A percentile compares a stretch with the other conserved stretches of the same genome.
Evolutionary conservation across 345 rosid species (phyloP).

Genomic region (Citrus mangshanensis): DNA sequence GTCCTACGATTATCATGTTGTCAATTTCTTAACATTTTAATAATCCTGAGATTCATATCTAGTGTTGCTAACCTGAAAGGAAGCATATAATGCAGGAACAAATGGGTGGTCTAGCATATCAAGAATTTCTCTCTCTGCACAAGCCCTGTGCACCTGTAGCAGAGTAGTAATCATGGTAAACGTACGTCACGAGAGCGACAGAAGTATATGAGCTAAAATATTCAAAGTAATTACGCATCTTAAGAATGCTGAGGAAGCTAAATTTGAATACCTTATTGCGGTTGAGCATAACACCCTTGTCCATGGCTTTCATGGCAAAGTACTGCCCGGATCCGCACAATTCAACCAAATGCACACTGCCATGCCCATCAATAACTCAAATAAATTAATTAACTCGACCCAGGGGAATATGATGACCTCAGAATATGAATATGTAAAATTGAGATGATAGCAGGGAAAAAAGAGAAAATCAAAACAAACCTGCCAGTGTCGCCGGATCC

Average conservation of each 20-base stretch:
- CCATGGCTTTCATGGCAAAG: conserved; percentile 99
- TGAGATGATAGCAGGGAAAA: background rate
- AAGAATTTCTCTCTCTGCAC: conserved; percentile 93
- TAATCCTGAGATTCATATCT: background rate
- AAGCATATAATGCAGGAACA: conserved; percentile 96
- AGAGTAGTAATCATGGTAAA: conserved; percentile 3
- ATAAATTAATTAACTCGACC: background rate
- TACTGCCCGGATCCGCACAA: conserved; percentile 61
- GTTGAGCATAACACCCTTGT: conserved; percentile 83
- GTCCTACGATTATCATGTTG: background rate
- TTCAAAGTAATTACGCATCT: background rate
- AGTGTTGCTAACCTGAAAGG: conserved; percentile 68
- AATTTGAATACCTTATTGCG: conserved; percentile 68
- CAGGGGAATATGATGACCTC: no score
- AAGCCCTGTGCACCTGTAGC: conserved; percentile 89
- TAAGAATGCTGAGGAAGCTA: background rate
- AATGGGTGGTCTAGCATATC: conserved; percentile 97
- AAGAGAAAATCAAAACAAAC: conserved; percentile 26
- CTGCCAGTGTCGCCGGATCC: conserved; percentile 99
- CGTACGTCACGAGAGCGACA: background rate
- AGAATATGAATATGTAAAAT: background rate
- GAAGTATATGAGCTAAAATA: background rate
- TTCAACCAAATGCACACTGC: conserved; percentile 92
- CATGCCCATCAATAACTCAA: conserved; percentile 12
- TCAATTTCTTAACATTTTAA: background rate